phyloP scores from a whole-genome alignment of 495 filamentous ascomycete genomes.

The Echria macrotheca region DNA sequence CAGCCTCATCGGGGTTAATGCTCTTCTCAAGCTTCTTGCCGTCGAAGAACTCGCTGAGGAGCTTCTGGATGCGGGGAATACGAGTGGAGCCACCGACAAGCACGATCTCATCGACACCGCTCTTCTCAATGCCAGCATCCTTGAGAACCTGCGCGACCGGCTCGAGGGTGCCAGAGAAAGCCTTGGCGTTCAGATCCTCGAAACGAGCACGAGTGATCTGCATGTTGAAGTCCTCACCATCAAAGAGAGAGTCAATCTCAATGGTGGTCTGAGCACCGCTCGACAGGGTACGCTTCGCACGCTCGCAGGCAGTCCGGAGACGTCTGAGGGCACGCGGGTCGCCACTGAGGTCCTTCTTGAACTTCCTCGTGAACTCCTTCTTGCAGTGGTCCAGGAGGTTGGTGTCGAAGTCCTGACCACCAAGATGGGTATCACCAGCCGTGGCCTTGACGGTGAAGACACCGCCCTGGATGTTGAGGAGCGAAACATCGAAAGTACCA shows the following conservation, averaged over 20 bases:
- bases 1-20: slow-evolving; percentile 99
- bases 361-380: slow-evolving; percentile 86
- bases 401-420: slow-evolving; percentile 99
- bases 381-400: slow-evolving; percentile 95
- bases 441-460: slow-evolving; percentile 99
- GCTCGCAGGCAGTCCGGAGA: slow-evolving; percentile 97
- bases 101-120: slow-evolving; percentile 93
- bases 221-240: slow-evolving; percentile 97
- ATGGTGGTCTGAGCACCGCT: slow-evolving; percentile 96
- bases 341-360: slow-evolving; percentile 74
- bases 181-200: slow-evolving; percentile 96
- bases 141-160: slow-evolving; percentile 98
- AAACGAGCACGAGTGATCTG: slow-evolving; percentile 99
- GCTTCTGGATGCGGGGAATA: slow-evolving; percentile 98
- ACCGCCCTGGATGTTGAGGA: slow-evolving; percentile 97
- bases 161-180: slow-evolving; percentile 94
- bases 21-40: slow-evolving; percentile 99
- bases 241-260: slow-evolving; percentile 97
- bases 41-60: slow-evolving; percentile 97
- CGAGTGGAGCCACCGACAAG: slow-evolving; percentile 98
- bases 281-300: slow-evolving; percentile 97
- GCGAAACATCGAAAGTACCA: slow-evolving; percentile 99
- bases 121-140: slow-evolving; percentile 93
- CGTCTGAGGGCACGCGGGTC: slow-evolving; percentile 96
- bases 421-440: slow-evolving; percentile 94